Evolutionary conservation across 108 stramenopile genomes (phyloP).

Genomic region (Cylindrotheca closterium): DNA sequence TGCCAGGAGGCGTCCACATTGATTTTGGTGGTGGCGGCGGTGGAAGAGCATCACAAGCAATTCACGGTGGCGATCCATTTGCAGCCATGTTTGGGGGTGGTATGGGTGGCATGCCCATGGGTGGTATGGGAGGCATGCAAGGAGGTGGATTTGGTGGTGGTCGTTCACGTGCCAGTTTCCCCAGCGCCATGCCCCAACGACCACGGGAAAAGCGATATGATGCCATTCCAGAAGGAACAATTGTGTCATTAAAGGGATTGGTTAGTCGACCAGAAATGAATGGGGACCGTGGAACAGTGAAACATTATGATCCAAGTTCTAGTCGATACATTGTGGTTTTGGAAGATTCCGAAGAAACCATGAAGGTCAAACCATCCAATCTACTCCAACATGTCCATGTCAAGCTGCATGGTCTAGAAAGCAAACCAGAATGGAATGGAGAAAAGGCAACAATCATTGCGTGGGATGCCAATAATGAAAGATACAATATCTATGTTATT

Average conservation of each 20-base stretch:
- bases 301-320: slow-evolving; percentile 58
- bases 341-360: slow-evolving; percentile 80
- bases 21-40: slow-evolving; percentile 47
- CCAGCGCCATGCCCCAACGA: slow-evolving; percentile 20
- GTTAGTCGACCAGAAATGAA: slow-evolving; percentile 69
- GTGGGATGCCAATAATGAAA: slow-evolving; percentile 68
- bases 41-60: slow-evolving; percentile 8
- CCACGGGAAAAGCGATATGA: slow-evolving; percentile 55
- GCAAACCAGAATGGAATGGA: slow-evolving; percentile 78
- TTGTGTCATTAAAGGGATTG: slow-evolving; percentile 77
- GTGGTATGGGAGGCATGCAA: slow-evolving; percentile 29
- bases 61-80: slow-evolving; percentile 38
- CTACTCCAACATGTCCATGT: slow-evolving; percentile 86
- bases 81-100: slow-evolving; percentile 44
- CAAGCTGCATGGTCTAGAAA: slow-evolving; percentile 68
- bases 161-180: slow-evolving; percentile 7
- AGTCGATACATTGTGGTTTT: slow-evolving; percentile 72
- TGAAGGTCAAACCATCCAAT: slow-evolving; percentile 81
- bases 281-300: slow-evolving; percentile 79
- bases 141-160: slow-evolving; percentile 41
- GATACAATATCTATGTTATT: slow-evolving; percentile 82
- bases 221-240: slow-evolving; percentile 78
- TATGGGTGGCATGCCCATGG: slow-evolving; percentile 35
- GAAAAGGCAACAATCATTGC: slow-evolving; percentile 76
- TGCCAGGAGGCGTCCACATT: slow-evolving; percentile 23